These are phyloP conservation scores for Vicia sativa DNA, from an alignment of 306 rosid genomes.

Conservation along the genomic window DNA sequence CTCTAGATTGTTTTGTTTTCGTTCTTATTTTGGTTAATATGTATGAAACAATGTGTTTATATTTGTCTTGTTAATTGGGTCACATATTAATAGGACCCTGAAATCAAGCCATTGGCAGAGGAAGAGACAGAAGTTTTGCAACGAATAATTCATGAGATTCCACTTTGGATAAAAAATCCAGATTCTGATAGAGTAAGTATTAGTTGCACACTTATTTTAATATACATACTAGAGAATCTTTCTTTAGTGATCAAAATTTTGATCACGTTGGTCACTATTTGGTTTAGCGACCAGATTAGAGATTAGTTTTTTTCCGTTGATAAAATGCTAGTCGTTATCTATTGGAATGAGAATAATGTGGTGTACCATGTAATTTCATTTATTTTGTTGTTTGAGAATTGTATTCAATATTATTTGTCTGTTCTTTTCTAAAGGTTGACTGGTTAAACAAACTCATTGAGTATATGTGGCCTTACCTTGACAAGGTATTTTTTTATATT, in stretches of 20 bases:
- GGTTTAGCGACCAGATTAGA: too few relatives aligned
- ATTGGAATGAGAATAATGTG: too few relatives aligned
- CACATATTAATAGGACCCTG: constrained; percentile 47
- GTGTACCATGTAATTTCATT: not conserved
- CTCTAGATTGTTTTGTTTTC: not conserved
- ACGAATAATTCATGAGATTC: constrained; percentile 86
- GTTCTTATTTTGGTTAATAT: not conserved
- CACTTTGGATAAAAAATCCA: constrained; percentile 90
- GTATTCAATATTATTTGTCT: not conserved
- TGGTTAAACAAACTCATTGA: constrained; percentile 82
- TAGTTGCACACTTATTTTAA: not conserved
- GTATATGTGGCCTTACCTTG: constrained; percentile 94
- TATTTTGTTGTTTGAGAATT: constrained; percentile 15
- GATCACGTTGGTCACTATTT: too few relatives aligned
- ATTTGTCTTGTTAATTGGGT: not conserved
- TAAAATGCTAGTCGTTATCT: too few relatives aligned
- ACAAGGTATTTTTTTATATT: constrained; percentile 58
- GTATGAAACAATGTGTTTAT: not conserved
- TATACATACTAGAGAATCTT: too few relatives aligned
- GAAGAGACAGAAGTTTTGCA: constrained; percentile 69
- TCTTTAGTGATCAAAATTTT: too few relatives aligned
- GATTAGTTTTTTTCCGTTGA: too few relatives aligned
- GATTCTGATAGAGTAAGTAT: constrained; percentile 82
- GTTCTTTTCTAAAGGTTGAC: constrained; percentile 56
- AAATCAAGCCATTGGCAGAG: constrained; percentile 64